Percentiles rank a stretch among this genome's conserved stretches.
Conservation (phyloP, 768 basidiomycete species). For the Myochromella boudieri region DNA sequence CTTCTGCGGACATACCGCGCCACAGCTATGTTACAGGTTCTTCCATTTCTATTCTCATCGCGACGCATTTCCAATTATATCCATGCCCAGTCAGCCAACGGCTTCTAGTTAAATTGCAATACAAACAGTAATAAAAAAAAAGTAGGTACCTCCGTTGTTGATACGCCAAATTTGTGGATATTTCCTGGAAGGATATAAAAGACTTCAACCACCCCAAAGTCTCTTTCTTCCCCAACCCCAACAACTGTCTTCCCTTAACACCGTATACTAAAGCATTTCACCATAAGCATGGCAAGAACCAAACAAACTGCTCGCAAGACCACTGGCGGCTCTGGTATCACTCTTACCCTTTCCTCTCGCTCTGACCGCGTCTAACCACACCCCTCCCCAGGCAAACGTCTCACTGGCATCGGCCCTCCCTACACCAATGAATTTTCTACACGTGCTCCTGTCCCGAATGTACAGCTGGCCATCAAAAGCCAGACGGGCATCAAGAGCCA, state of each 20-base stretch:
- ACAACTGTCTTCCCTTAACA: neutral
- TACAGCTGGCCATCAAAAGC: too few species aligned
- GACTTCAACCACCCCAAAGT: too few species aligned
- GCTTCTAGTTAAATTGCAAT: neutral
- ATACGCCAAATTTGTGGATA: neutral
- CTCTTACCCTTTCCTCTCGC: neutral
- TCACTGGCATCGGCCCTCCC: too few species aligned
- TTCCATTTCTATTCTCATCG: neutral
- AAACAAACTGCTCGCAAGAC: conserved; percentile 89
- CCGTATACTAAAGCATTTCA: neutral
- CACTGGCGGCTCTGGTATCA: conserved; percentile 56
- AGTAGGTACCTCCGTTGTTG: neutral
- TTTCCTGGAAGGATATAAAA: neutral
- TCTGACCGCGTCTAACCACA: too few species aligned
- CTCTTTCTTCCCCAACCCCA: too few species aligned
- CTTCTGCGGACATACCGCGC: neutral
- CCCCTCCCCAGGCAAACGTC: too few species aligned
- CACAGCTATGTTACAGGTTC: neutral
- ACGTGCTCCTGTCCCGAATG: too few species aligned
- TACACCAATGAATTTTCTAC: too few species aligned
- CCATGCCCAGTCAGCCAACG: too few species aligned
- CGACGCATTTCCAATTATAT: neutral
- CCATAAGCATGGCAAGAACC: conserved; percentile 60
- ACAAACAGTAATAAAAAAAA: neutral
- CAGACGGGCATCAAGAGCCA: too few species aligned